Evolutionary conservation across 1,284 basidiomycete species (phyloP), one percentile per base, ranked within the genome.

Genomic region (Macrocystidia cucumis): DNA sequence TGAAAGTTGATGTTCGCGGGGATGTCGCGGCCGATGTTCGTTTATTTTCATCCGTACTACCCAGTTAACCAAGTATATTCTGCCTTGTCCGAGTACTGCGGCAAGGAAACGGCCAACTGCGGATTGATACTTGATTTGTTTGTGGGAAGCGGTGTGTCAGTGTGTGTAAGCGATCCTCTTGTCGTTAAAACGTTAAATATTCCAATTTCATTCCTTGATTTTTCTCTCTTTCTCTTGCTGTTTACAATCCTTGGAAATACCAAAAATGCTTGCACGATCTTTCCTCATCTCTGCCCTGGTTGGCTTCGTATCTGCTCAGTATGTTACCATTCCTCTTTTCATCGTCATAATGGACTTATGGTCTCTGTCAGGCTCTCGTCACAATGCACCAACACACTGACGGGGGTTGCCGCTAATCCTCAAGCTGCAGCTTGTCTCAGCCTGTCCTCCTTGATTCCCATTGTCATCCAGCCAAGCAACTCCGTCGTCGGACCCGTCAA

Each of bases 361-460:
- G n/a, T n/a, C n/a, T n/a, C n/a, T n/a, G n/a, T n/a, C 35, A 65
- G 58, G 14, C 34, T 72, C 25, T 68, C 67, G 4, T 42, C 53
- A 5, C 35, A 44, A 27, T 75, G 72, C 44, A 52, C 60, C 35
- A 48, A 41, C 24, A 50, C 72, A 9, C 34, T 74, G 21, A 34
- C 55, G 9, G 37, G 43, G 14, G 43, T 82, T 20, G 66, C 69
- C 1, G 39, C 56, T 8, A 68, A 70, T 35, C 40, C 65, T 0
- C 64, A 72, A 30, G 63, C 72, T 13, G 58, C 69, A 1, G 44
- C 59, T 7, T 85, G 81, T 50, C 56, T 85, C 26, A 73, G 72
- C 45, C 56, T 69, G 11, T 48, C 55, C 11, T 59, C 64, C 13
- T 57, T 83, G 17, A 41, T 69, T 21, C 49, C 65, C 2, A 51